Percentiles rank a stretch among this genome's conserved stretches.
Evolutionary conservation across 2,329 filamentous ascomycete species (phyloP).

Genomic region (Chaetothyriales sp.): DNA sequence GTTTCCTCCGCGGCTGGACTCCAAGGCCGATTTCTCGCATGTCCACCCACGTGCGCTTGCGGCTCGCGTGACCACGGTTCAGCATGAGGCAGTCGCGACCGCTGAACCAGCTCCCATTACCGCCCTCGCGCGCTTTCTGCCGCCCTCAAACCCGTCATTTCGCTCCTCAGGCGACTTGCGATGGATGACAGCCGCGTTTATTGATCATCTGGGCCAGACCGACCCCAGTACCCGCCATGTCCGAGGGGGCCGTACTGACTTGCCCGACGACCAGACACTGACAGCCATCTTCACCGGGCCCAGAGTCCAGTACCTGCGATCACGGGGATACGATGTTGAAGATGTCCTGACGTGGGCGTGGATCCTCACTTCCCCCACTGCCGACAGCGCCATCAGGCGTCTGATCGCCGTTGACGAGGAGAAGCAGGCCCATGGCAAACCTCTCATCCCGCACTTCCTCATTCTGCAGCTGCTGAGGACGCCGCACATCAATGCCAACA

Average conservation of each 20-base stretch:
- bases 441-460: constrained; percentile 32
- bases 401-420: constrained; percentile 22
- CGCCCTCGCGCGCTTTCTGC: neutral
- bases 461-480: constrained; percentile 35
- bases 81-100: neutral
- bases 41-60: neutral
- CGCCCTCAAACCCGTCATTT: neutral
- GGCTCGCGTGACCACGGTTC: neutral
- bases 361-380: constrained; percentile 28
- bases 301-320: constrained; percentile 1
- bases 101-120: neutral
- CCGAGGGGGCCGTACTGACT: too few relatives aligned
- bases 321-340: constrained; percentile 21
- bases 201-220: neutral
- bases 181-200: neutral
- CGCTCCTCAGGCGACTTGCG: neutral
- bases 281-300: neutral
- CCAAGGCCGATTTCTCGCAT: neutral
- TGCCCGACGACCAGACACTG: neutral
- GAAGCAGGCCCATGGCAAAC: constrained; percentile 2
- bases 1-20: neutral
- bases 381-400: constrained; percentile 26
- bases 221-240: too few relatives aligned
- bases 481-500: constrained; percentile 26
- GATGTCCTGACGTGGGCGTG: constrained; percentile 36